Percentiles rank a stretch among this genome's conserved stretches.
phyloP scores from a whole-genome alignment of 2,329 filamentous ascomycete genomes.

The Arthrobotrys sinensis region DNA sequence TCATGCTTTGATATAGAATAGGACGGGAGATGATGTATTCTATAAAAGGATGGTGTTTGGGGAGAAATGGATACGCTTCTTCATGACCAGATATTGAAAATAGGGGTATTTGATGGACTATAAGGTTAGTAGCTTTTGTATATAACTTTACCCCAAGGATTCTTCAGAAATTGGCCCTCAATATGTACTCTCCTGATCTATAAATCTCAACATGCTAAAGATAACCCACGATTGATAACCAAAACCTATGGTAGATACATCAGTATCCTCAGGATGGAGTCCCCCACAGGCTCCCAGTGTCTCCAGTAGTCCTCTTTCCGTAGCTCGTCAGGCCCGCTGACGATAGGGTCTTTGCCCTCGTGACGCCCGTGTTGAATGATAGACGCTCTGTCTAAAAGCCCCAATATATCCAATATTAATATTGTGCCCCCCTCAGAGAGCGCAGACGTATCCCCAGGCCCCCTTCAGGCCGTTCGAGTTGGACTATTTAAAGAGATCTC shows the following conservation, averaged over 20 bases:
- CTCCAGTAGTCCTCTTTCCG: not conserved
- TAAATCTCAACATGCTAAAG: not conserved
- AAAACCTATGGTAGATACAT: no score
- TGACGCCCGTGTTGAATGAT: conserved; percentile 10
- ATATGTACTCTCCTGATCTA: not conserved
- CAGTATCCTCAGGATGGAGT: not conserved
- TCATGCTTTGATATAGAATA: not conserved
- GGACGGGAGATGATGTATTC: not conserved
- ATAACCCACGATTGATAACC: no score
- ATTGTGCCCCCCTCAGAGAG: not conserved
- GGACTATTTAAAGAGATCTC: not conserved
- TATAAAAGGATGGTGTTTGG: no score
- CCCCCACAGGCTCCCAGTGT: not conserved
- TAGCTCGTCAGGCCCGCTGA: not conserved
- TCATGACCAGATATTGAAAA: no score
- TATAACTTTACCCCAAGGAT: not conserved
- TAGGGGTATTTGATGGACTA: no score
- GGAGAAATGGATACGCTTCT: not conserved
- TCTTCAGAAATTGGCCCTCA: not conserved
- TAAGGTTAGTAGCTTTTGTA: no score
- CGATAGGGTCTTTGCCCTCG: not conserved
- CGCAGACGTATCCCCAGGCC: not conserved
- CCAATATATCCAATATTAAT: not conserved
- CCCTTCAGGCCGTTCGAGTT: not conserved
- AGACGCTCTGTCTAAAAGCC: conserved; percentile 22